A percentile compares a stretch with the other conserved stretches of the same genome.
Evolutionary conservation across 768 basidiomycete genomes (phyloP).

Genomic region (Cyathus striatus): DNA sequence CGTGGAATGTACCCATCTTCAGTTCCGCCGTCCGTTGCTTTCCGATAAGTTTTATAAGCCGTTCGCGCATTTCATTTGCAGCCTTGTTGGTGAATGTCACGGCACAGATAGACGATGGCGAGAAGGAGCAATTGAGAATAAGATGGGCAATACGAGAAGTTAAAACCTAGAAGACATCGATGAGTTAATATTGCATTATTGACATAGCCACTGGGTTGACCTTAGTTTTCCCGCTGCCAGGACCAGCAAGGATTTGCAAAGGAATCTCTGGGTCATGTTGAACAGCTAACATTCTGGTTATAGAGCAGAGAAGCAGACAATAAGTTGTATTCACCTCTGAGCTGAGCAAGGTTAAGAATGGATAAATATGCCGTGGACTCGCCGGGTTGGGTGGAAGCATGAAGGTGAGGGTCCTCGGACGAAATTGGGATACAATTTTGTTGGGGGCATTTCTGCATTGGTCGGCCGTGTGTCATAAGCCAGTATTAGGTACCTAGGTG

Average conservation of each 20-base stretch:
- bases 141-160: conserved; percentile 67
- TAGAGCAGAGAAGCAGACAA: neutral
- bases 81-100: conserved; percentile 92
- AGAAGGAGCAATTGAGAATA: conserved; percentile 44
- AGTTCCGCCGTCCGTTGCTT: conserved; percentile 47
- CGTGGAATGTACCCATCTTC: conserved; percentile 75
- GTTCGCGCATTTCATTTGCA: conserved; percentile 78
- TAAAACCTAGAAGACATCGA: conserved; percentile 50
- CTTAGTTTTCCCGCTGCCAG: conserved; percentile 70
- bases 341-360: conserved; percentile 32
- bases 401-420: too few relatives aligned
- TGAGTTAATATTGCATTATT: too few relatives aligned
- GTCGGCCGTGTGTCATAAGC: too few relatives aligned
- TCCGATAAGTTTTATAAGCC: conserved; percentile 66
- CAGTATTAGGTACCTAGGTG: too few relatives aligned
- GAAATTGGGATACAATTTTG: too few relatives aligned
- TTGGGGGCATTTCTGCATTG: too few relatives aligned
- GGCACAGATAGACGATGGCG: conserved; percentile 61
- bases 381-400: too few relatives aligned
- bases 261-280: conserved; percentile 55
- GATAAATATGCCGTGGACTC: conserved; percentile 11
- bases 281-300: conserved; percentile 43
- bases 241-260: conserved; percentile 79
- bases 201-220: too few relatives aligned
- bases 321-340: conserved; percentile 22